phyloP scores from a whole-genome alignment of 306 rosid species.

The Ziziphus jujuba region DNA sequence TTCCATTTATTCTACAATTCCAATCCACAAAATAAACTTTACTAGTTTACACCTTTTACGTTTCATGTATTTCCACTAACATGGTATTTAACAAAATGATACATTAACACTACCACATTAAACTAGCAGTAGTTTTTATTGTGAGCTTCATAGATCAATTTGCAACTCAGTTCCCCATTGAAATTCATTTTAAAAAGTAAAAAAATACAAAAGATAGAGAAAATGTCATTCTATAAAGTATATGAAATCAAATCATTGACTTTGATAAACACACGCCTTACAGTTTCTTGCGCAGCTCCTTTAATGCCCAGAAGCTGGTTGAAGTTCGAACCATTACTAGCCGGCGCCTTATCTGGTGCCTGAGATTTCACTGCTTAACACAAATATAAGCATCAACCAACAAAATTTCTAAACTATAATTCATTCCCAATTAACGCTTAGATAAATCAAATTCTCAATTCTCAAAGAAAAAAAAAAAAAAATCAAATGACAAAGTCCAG shows the following conservation, averaged over 20 bases:
- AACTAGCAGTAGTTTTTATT: neutral
- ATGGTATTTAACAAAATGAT: neutral
- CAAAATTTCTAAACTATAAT: neutral
- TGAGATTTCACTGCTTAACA: conserved; percentile 41
- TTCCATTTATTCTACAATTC: conserved; percentile 88
- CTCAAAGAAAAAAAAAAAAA: neutral
- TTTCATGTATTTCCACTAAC: neutral
- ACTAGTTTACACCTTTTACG: conserved; percentile 3
- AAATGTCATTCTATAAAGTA: too few species aligned
- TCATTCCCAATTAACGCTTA: conserved; percentile 6
- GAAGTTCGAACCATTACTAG: conserved; percentile 48
- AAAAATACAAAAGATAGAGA: too few species aligned
- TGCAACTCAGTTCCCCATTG: too few species aligned
- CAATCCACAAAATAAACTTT: conserved; percentile 23
- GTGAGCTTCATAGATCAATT: too few species aligned
- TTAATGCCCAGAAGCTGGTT: conserved; percentile 69
- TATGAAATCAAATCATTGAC: too few species aligned
- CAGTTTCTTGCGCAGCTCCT: conserved; percentile 63
- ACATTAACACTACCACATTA: neutral
- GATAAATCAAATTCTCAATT: neutral
- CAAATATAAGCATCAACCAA: neutral
- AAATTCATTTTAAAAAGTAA: too few species aligned
- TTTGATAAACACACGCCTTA: conserved; percentile 24
- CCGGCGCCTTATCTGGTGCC: conserved; percentile 57
- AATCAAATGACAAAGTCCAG: neutral